Base-by-base conservation (phyloP, 208 protist genomes). In the Lotmaria passim region DNA sequence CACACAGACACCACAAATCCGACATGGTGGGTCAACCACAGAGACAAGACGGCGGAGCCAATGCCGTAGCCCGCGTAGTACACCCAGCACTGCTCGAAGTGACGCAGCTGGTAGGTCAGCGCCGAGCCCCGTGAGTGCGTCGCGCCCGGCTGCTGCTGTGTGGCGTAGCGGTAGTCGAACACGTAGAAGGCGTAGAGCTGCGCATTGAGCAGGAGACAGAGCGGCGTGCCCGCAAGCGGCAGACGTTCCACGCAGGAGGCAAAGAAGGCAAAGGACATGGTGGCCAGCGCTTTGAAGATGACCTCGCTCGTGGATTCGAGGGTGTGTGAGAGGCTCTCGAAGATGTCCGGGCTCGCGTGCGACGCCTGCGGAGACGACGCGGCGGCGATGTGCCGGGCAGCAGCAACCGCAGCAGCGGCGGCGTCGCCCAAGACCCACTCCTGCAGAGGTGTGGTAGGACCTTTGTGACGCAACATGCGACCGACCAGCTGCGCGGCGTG, bases 121-220 rank as follows among this genome's bases (percentile, higher is more conserved):
- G 56, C 57, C 14, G 71, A 75, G 21, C 65, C 55, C 11, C 71
- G 71, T 7, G 34, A 48, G 47, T 60, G 56, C 6, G 61, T n/a
- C 7, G 36, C 39, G 48, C 55, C 34, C 15, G 71, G 71, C 41
- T 70, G 71, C 61, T 75, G 69, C 51, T 77, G 73, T 21, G 51
- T 62, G 17, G 67, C 75, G 69, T 87, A 83, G 55, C 84, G 76
- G 69, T 90, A 93, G 61, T 90, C 83, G 53, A 90, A 93, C 8
- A 90, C 83, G 51, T 90, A 93, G 51, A 93, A 89, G 39, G 74
- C 69, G 60, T 93, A 90, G 26, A 93, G 77, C 56, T 84, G 81
- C 12, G 78, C 74, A 31, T 88, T 88, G 55, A 93, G 73, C 21
- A 84, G 52, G 24, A 82, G 63, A 14, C 64, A 77, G 15, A 77